phyloP scores from a whole-genome alignment of 305 asterid genomes.

The Euphrasia arctica region DNA sequence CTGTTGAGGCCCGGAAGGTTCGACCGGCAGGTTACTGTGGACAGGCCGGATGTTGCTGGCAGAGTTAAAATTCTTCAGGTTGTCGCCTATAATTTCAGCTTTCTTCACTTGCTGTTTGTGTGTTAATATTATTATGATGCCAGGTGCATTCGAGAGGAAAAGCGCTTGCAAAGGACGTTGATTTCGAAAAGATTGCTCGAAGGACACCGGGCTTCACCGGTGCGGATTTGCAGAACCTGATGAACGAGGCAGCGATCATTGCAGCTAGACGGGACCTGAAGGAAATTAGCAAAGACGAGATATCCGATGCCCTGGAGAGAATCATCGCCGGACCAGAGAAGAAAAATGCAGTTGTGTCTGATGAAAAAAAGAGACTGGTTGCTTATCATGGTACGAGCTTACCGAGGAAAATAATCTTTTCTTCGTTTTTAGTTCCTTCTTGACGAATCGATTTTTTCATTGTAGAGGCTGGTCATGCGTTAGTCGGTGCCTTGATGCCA shows the following conservation, averaged over 20 bases:
- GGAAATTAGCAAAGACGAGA: constrained; percentile 96
- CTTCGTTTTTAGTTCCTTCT: not conserved
- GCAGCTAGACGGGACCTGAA: constrained; percentile 93
- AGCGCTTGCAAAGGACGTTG: constrained; percentile 94
- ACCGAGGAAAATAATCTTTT: no score
- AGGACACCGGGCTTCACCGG: constrained; percentile 98
- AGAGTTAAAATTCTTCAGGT: constrained; percentile 65
- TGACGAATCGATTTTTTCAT: not conserved
- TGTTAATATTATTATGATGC: not conserved
- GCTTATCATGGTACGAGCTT: constrained; percentile 76
- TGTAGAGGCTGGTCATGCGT: constrained; percentile 97
- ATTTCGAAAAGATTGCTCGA: constrained; percentile 82
- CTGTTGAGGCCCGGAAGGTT: constrained; percentile 70
- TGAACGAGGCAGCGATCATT: constrained; percentile 96
- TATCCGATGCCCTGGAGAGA: constrained; percentile 90
- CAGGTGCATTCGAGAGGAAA: constrained; percentile 96
- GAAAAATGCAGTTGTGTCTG: constrained; percentile 95
- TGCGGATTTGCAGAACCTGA: constrained; percentile 92
- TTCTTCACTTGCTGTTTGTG: no score
- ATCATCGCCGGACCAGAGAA: constrained; percentile 97
- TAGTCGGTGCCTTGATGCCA: constrained; percentile 97
- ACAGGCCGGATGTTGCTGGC: constrained; percentile 71
- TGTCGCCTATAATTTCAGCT: no score
- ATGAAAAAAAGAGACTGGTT: constrained; percentile 82
- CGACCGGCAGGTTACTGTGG: constrained; percentile 64